Evolutionary conservation across 1,284 basidiomycete species (phyloP).

Genomic region (Lentinus polychrous): DNA sequence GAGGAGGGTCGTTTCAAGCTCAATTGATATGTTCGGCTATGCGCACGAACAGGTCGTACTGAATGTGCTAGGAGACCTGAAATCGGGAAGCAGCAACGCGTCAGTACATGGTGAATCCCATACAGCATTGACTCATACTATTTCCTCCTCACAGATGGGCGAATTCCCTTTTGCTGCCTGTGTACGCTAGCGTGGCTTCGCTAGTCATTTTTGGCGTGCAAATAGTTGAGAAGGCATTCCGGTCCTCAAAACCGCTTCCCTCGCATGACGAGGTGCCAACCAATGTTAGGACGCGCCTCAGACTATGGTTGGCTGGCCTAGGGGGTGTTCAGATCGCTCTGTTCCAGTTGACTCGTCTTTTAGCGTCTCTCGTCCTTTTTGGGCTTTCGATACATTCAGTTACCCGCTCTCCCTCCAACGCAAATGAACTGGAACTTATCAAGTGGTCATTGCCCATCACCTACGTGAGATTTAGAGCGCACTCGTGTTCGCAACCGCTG

Average conservation of each 20-base stretch:
- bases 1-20: no score
- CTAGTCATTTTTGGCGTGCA: background rate
- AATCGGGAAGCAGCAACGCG: no score
- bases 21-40: no score
- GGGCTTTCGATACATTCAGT: background rate
- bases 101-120: background rate
- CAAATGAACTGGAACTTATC: no score
- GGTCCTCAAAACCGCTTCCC: background rate
- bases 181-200: background rate
- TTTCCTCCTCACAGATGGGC: background rate
- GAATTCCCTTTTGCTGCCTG: background rate
- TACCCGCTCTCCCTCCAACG: no score
- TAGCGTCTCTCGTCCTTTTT: slow-evolving; percentile 6
- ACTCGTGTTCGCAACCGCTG: slow-evolving; percentile 28
- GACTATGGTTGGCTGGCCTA: slow-evolving; percentile 19
- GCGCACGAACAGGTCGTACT: no score
- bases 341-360: slow-evolving; percentile 30
- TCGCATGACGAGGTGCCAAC: background rate
- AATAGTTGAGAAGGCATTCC: background rate
- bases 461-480: slow-evolving; percentile 2
- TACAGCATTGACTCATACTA: background rate
- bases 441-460: slow-evolving; percentile 24
- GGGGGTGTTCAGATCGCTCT: slow-evolving; percentile 26
- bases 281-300: slow-evolving; percentile 14
- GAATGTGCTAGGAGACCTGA: no score